Evolutionary conservation across 2,329 filamentous ascomycete species (phyloP), one percentile per base, ranked within the genome.

Genomic region (Exophiala alcalophila): DNA sequence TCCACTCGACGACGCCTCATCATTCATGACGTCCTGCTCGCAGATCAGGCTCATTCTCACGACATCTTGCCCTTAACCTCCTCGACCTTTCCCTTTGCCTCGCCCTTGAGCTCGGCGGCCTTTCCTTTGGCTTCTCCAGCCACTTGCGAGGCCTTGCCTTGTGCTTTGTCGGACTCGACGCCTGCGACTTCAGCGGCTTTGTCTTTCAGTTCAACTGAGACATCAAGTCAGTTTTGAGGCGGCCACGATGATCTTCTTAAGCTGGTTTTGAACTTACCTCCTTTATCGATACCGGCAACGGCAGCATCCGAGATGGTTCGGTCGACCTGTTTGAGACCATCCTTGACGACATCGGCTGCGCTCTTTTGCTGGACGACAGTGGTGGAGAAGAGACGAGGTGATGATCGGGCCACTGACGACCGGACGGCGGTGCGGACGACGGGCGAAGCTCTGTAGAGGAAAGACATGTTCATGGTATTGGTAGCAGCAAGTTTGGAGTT

Each of bases 221-320:
- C 26, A 33, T 19, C 16, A 16, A 14, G 25, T 45, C 20, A 46
- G 50, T 29, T 4, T 3, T 7, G 9, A 5, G 10, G 14, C 28
- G 10, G 5, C 19, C 11, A 6, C 25, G 24, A 40, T 16, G 11
- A 50, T n/a, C n/a, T n/a, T n/a, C n/a, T n/a, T n/a, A 28, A 33
- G 25, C 23, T 20, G 20, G 21, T 61, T 12, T 25, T 10, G 3
- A 21, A 71, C 78, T 46, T 74, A 81, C 78, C 71, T 47, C 76
- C 75, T 55, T 71, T 78, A 64, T 83, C 74, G 49, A 82, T 80
- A 31, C 78, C 79, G 64, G 77, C 76, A 15, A 82, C 74, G 8
- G 73, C 72, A 18, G 65, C 72, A 59, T 77, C 68, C 1, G 76
- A 72, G 24, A 80, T 69, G 15, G 67, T 68, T 48, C 72, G 66